These are phyloP conservation scores for Chaetoceros muelleri DNA, from an alignment of 108 stramenopile genomes.

Conservation along the genomic window DNA sequence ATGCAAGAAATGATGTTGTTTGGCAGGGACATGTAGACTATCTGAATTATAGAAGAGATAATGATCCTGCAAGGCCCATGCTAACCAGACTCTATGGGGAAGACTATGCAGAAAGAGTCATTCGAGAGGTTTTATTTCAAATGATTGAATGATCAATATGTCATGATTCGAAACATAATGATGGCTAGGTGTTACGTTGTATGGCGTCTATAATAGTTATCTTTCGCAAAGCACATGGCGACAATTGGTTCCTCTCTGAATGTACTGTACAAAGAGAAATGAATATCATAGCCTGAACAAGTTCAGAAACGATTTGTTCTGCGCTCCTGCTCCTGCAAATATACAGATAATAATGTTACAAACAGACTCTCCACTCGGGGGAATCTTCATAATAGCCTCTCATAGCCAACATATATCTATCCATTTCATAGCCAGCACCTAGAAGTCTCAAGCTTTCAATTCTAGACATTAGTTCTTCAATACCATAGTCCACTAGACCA, in stretches of 20 bases:
- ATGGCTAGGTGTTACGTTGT: too few relatives aligned
- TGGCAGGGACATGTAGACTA: slow-evolving; percentile 28
- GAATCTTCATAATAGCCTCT: slow-evolving; percentile 2
- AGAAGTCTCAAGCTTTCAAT: not conserved
- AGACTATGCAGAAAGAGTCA: slow-evolving; percentile 57
- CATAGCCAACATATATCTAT: not conserved
- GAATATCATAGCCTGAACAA: too few relatives aligned
- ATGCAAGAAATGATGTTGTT: slow-evolving; percentile 11
- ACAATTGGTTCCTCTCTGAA: too few relatives aligned
- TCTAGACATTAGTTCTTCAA: not conserved
- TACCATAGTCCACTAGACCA: not conserved
- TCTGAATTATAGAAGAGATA: slow-evolving; percentile 47
- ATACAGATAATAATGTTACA: too few relatives aligned
- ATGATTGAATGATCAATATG: too few relatives aligned
- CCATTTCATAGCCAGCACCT: not conserved
- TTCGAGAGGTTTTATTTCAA: slow-evolving; percentile 62
- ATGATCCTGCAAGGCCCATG: slow-evolving; percentile 85
- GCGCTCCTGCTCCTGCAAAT: too few relatives aligned
- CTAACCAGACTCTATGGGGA: slow-evolving; percentile 59
- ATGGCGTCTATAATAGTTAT: too few relatives aligned
- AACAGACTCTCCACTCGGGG: slow-evolving; percentile 1
- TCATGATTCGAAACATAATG: too few relatives aligned
- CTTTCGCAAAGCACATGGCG: too few relatives aligned
- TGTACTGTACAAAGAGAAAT: too few relatives aligned
- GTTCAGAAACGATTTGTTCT: too few relatives aligned